phyloP scores from a whole-genome alignment of 352 stramenopile genomes.

The Pythium dissimile region DNA sequence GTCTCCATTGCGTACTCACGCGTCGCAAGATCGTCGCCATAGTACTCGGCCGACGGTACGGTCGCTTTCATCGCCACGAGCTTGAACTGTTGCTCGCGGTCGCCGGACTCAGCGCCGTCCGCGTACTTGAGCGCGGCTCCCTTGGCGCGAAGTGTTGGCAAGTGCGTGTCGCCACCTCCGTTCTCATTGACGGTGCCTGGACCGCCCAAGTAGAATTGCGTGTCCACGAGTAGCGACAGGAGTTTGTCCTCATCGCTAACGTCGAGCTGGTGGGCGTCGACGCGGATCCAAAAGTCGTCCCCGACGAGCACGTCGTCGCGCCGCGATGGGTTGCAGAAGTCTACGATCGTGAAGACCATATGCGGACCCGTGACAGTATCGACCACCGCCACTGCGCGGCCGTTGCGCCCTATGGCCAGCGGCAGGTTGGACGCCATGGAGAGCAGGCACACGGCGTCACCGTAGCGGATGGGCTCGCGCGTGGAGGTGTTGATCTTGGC shows the following conservation, averaged over 20 bases:
- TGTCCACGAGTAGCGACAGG: constrained; percentile 42
- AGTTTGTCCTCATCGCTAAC: constrained; percentile 26
- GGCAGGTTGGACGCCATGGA: constrained; percentile 42
- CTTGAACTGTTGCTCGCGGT: constrained; percentile 25
- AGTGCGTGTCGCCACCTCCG: not conserved
- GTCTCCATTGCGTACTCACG: constrained; percentile 61
- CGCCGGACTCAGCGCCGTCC: not conserved
- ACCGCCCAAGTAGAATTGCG: constrained; percentile 54
- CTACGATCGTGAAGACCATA: constrained; percentile 67
- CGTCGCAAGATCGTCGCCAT: constrained; percentile 58
- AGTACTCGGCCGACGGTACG: constrained; percentile 39
- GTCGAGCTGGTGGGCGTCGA: constrained; percentile 30
- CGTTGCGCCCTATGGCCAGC: constrained; percentile 42
- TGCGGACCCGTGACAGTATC: constrained; percentile 33
- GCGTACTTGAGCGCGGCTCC: not conserved
- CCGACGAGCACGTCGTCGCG: constrained; percentile 33
- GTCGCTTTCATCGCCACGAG: constrained; percentile 57
- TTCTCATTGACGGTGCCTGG: constrained; percentile 40
- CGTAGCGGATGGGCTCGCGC: constrained; percentile 50
- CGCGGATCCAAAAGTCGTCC: constrained; percentile 56
- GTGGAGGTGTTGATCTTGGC: constrained; percentile 45
- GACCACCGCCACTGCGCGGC: constrained; percentile 23
- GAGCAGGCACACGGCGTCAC: constrained; percentile 59
- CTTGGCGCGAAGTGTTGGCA: not conserved
- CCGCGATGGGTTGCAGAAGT: constrained; percentile 52